Conservation (phyloP, 768 basidiomycete species). For the Lentinula boryana region DNA sequence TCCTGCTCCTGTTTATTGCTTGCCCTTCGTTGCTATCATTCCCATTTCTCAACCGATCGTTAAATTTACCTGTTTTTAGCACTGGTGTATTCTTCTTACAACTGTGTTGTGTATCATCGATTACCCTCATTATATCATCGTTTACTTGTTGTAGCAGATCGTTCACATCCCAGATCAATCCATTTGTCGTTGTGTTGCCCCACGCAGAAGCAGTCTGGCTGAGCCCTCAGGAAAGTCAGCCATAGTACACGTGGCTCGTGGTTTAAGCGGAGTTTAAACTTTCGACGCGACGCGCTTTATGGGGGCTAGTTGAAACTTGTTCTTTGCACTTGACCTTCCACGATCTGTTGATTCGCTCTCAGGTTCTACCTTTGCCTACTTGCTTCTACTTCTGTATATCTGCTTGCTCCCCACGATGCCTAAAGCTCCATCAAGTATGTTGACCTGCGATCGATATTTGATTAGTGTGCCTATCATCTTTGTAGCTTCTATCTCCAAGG, state of each 20-base stretch:
- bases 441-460: not conserved
- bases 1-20: not conserved
- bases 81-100: not conserved
- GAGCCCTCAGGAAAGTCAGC: too few species aligned
- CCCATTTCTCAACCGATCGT: not conserved
- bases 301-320: not conserved
- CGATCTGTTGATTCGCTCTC: not conserved
- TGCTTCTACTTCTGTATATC: not conserved
- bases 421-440: not conserved
- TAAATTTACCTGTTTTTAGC: not conserved
- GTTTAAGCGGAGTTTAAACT: not conserved
- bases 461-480: not conserved
- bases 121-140: not conserved
- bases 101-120: slow-evolving; percentile 1
- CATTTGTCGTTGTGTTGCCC: not conserved
- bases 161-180: not conserved
- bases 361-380: not conserved
- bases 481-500: not conserved
- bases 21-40: not conserved
- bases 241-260: too few species aligned
- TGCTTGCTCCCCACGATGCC: not conserved
- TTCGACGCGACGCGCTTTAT: not conserved
- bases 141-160: not conserved
- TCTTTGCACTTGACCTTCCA: not conserved
- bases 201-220: not conserved